These are phyloP conservation scores for Calophaca sinica DNA, from an alignment of 306 rosid genomes.

Conservation along the genomic window DNA sequence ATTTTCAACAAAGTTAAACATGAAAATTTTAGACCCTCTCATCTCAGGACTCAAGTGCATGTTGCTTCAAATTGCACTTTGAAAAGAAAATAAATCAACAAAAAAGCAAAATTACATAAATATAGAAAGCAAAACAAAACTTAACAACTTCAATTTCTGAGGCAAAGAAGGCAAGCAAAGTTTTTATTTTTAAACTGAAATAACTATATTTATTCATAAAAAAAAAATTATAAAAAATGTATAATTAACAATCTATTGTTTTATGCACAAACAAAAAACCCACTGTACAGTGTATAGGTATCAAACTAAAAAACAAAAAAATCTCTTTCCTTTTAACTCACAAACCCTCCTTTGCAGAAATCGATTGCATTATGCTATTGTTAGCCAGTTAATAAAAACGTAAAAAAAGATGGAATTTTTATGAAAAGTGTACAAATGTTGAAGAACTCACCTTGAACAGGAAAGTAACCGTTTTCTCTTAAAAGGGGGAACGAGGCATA, in stretches of 20 bases:
- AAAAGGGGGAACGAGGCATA: constrained; percentile 44
- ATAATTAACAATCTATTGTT: too few relatives aligned
- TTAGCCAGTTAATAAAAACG: background rate
- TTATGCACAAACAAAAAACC: background rate
- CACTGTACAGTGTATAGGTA: too few relatives aligned
- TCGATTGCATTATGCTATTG: background rate
- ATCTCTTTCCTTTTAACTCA: too few relatives aligned
- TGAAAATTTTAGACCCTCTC: background rate
- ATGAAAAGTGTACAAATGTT: background rate
- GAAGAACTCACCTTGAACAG: constrained; percentile 49
- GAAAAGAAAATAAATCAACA: background rate
- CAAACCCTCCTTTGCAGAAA: too few relatives aligned
- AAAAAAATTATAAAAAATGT: background rate
- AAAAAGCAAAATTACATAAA: background rate
- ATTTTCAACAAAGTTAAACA: constrained; percentile 26
- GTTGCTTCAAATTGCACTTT: constrained; percentile 22
- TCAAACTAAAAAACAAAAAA: too few relatives aligned
- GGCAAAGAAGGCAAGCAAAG: background rate
- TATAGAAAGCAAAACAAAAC: background rate
- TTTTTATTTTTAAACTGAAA: background rate
- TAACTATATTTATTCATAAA: background rate
- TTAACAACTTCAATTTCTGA: constrained; percentile 12
- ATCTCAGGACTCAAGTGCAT: constrained; percentile 3
- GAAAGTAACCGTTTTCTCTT: constrained; percentile 49
- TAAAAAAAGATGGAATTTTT: background rate